These are phyloP conservation scores for Pythium scleroteichum DNA, from an alignment of 352 stramenopile genomes.

Conservation along the genomic window DNA sequence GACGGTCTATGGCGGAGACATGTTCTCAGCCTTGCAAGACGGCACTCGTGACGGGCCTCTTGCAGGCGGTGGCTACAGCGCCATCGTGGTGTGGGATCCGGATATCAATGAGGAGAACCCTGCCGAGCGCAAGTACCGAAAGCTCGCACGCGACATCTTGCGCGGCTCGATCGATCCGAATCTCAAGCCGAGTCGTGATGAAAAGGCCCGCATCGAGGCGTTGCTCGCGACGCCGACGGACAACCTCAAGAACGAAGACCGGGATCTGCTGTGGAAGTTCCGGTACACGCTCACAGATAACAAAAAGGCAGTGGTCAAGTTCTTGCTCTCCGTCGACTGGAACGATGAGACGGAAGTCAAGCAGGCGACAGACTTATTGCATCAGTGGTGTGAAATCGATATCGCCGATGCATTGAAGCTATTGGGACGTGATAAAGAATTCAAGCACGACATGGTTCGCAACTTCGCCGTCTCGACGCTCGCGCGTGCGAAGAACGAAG, in stretches of 20 bases:
- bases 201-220: conserved; percentile 91
- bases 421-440: conserved; percentile 90
- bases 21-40: conserved; percentile 20
- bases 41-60: conserved; percentile 10
- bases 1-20: conserved; percentile 19
- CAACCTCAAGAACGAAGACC: conserved; percentile 91
- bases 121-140: conserved; percentile 98
- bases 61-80: conserved; percentile 27
- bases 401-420: conserved; percentile 98
- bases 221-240: conserved; percentile 94
- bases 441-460: conserved; percentile 90
- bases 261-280: conserved; percentile 96
- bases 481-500: conserved; percentile 94
- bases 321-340: conserved; percentile 98
- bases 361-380: conserved; percentile 85
- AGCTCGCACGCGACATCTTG: conserved; percentile 94
- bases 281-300: conserved; percentile 95
- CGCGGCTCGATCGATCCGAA: conserved; percentile 96
- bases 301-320: conserved; percentile 97
- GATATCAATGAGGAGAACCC: conserved; percentile 90
- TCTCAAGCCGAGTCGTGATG: conserved; percentile 95
- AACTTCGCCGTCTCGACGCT: conserved; percentile 97
- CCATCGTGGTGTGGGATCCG: conserved; percentile 84
- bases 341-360: conserved; percentile 97
- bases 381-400: conserved; percentile 93